Percentiles rank a stretch among this genome's conserved stretches.
These are phyloP conservation scores for Cordia subcordata DNA, from an alignment of 257 asterid species.

Conservation along the genomic window DNA sequence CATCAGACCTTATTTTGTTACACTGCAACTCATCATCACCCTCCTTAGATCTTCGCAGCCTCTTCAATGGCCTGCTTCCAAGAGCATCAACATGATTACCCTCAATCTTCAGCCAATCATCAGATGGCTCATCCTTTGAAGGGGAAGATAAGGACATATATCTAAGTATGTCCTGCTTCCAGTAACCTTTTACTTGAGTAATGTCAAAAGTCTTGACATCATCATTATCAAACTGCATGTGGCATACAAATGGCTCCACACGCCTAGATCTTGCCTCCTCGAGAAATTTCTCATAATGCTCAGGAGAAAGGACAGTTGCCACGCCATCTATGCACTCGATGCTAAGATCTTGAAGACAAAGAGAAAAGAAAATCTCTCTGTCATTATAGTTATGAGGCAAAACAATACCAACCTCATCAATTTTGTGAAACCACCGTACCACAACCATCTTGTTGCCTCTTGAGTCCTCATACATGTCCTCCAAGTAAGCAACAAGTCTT, in stretches of 20 bases:
- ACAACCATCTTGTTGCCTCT: constrained; percentile 82
- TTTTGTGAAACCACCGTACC: constrained; percentile 97
- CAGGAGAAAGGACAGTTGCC: constrained; percentile 83
- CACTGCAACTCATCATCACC: constrained; percentile 24
- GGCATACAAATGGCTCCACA: constrained; percentile 66
- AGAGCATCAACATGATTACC: constrained; percentile 24
- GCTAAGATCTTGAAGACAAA: constrained; percentile 88
- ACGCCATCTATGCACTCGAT: constrained; percentile 90
- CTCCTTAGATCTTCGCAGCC: constrained; percentile 49
- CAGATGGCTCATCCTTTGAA: constrained; percentile 13
- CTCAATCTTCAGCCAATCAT: constrained; percentile 22
- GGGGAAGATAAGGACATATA: constrained; percentile 17
- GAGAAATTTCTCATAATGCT: constrained; percentile 54
- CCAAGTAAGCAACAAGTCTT: constrained; percentile 73
- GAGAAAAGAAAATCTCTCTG: constrained; percentile 94
- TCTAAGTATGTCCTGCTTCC: constrained; percentile 60
- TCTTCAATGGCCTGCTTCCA: constrained; percentile 54
- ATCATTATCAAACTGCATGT: constrained; percentile 60
- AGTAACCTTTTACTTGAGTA: constrained; percentile 61
- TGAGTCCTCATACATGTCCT: constrained; percentile 78
- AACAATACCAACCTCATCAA: constrained; percentile 91
- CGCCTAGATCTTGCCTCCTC: constrained; percentile 33
- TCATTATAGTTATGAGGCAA: constrained; percentile 71
- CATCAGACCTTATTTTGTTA: constrained; percentile 18
- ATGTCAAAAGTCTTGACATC: constrained; percentile 61